Conservation (phyloP, 352 stramenopile species). For the Phytophthora hybrid region DNA sequence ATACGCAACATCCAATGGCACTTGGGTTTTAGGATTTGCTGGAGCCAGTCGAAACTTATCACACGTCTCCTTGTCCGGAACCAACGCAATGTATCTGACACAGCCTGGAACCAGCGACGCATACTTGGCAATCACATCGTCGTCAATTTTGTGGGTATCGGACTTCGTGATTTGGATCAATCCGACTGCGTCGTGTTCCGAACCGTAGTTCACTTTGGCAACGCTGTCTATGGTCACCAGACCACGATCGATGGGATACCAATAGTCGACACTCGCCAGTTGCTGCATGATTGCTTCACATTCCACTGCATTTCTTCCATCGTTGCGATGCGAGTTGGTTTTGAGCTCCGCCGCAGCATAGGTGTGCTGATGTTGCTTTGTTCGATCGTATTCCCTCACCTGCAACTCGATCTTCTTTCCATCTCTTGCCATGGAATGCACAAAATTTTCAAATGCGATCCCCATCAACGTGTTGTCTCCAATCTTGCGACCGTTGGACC, state of each 20-base stretch:
- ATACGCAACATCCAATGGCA: conserved; percentile 29
- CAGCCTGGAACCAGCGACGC: conserved; percentile 10
- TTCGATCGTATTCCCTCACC: conserved; percentile 26
- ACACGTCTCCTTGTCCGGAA: conserved; percentile 18
- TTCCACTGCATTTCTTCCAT: conserved; percentile 26
- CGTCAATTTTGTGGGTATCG: conserved; percentile 29
- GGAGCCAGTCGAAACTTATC: conserved; percentile 23
- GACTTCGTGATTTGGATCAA: conserved; percentile 35
- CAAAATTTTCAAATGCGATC: conserved; percentile 37
- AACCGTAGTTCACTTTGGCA: conserved; percentile 25
- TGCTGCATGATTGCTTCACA: conserved; percentile 27
- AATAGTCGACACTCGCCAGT: conserved; percentile 29
- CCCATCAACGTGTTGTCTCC: conserved; percentile 36
- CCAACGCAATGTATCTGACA: conserved; percentile 25
- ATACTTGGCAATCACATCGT: conserved; percentile 24
- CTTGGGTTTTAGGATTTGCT: conserved; percentile 23
- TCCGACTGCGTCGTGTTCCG: conserved; percentile 5
- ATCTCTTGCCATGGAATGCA: conserved; percentile 30
- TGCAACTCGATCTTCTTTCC: conserved; percentile 31
- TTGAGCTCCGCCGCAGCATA: conserved; percentile 20
- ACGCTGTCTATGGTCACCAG: conserved; percentile 32
- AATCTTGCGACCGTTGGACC: conserved; percentile 33
- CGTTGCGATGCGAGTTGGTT: conserved; percentile 17
- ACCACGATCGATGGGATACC: conserved; percentile 22
- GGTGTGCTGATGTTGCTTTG: conserved; percentile 15